Evolutionary conservation across 2,329 filamentous ascomycete species (phyloP).

Genomic region (Aureobasidium sp.): DNA sequence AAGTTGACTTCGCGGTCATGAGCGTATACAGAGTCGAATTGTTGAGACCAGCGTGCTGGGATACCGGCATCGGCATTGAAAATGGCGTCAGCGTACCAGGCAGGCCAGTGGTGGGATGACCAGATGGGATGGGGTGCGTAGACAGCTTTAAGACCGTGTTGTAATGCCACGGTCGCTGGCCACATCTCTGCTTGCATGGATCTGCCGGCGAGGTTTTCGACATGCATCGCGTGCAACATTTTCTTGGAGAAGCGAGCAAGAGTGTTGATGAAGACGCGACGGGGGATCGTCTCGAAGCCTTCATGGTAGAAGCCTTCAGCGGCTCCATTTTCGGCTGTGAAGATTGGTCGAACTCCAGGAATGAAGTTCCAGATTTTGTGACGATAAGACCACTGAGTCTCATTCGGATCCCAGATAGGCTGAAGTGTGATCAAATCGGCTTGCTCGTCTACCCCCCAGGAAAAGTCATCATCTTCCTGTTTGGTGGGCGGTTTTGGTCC

Average conservation of each 20-base stretch:
- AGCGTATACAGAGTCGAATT: conserved; percentile 38
- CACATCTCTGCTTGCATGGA: conserved; percentile 97
- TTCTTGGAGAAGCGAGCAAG: conserved; percentile 74
- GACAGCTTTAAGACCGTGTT: conserved; percentile 89
- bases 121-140: conserved; percentile 85
- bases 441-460: conserved; percentile 84
- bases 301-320: conserved; percentile 49
- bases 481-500: conserved; percentile 65
- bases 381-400: conserved; percentile 66
- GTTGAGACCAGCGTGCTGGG: conserved; percentile 42
- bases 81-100: conserved; percentile 65
- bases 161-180: conserved; percentile 78
- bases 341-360: conserved; percentile 61
- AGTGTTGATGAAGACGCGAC: conserved; percentile 83
- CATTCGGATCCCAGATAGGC: conserved; percentile 82
- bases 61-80: conserved; percentile 65
- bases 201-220: conserved; percentile 79
- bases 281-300: conserved; percentile 47
- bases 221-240: conserved; percentile 81
- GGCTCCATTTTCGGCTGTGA: conserved; percentile 72
- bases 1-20: conserved; percentile 81
- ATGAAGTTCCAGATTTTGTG: conserved; percentile 46
- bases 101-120: conserved; percentile 80
- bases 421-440: conserved; percentile 89
- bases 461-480: conserved; percentile 72